Base-by-base conservation (phyloP, 495 filamentous ascomycete species). In the Daldinia loculata region DNA sequence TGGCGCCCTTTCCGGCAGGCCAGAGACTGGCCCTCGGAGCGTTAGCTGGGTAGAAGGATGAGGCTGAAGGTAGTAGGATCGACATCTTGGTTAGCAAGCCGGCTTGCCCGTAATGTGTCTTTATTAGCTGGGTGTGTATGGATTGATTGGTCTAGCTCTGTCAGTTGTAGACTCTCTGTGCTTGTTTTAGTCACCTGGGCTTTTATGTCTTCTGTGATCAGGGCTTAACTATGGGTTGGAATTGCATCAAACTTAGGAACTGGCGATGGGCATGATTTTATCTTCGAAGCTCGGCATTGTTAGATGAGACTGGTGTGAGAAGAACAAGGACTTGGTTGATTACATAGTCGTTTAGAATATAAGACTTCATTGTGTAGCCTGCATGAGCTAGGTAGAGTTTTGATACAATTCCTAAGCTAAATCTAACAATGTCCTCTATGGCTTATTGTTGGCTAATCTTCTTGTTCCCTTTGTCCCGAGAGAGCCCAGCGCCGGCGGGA, bases 51-150 rank as follows among this genome's bases (percentile, higher is more conserved):
- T 12, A 34, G 22, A 57, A 14, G 4, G 39, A 36, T 11, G 17
- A 15, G 6, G 39, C 50, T 45, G 38, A 27, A 3, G 39, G n/a
- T 51, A 12, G 24, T 27, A 22, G 14, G 26, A 30, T 53, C 12
- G 52, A 38, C 61, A 62, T 69, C 32, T 61, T 59, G 41, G 11
- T 62, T 48, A 24, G 66, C 70, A 73, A 73, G 70, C 70, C 66
- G 62, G 70, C 70, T 69, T 73, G 70, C 66, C 57, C 14, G 24
- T 56, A 56, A 32, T 11, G 12, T 48, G 17, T 53, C 17, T 62
- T 34, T 14, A 15, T 4, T 62, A 26, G 12, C 17, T 34, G 32
- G 43, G 22, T 48, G 4, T 39, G 12, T 19, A 15, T 64, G 15
- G 50, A 30, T 53, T 29, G 12, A 6, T 1, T 30, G 14, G 43